phyloP scores from a whole-genome alignment of 371 early-diverging fungal species.

The Mortierella sp. region DNA sequence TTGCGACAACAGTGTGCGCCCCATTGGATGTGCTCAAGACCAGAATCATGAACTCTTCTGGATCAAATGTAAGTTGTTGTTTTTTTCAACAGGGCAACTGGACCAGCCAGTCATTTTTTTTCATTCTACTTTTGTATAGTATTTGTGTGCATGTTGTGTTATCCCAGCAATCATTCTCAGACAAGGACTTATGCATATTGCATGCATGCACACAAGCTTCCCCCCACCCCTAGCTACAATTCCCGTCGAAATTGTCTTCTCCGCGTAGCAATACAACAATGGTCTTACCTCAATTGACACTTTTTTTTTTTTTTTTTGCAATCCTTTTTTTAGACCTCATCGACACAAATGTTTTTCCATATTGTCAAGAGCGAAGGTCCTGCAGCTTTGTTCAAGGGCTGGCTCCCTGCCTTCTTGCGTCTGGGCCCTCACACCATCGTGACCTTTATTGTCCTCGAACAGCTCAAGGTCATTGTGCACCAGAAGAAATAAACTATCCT shows the following conservation, averaged over 20 bases:
- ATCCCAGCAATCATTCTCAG: neutral
- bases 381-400: slow-evolving; percentile 89
- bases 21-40: slow-evolving; percentile 95
- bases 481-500: slow-evolving; percentile 26
- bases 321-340: slow-evolving; percentile 31
- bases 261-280: neutral
- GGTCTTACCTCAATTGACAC: neutral
- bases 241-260: no score
- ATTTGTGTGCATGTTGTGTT: slow-evolving; percentile 8
- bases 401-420: slow-evolving; percentile 86
- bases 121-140: neutral
- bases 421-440: slow-evolving; percentile 92
- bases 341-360: slow-evolving; percentile 54
- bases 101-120: neutral
- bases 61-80: slow-evolving; percentile 38
- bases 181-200: neutral
- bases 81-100: neutral
- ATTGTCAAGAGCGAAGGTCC: slow-evolving; percentile 76
- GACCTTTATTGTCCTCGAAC: slow-evolving; percentile 89
- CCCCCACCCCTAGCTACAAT: no score
- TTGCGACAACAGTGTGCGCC: slow-evolving; percentile 91
- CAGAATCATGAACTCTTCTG: slow-evolving; percentile 84
- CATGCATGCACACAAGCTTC: neutral
- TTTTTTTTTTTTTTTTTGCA: neutral
- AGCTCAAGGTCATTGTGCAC: slow-evolving; percentile 60